Evolutionary conservation across 805 yeast genomes (phyloP), one percentile per base, ranked within the genome.

Genomic region (Ogataea parapolymorpha): DNA sequence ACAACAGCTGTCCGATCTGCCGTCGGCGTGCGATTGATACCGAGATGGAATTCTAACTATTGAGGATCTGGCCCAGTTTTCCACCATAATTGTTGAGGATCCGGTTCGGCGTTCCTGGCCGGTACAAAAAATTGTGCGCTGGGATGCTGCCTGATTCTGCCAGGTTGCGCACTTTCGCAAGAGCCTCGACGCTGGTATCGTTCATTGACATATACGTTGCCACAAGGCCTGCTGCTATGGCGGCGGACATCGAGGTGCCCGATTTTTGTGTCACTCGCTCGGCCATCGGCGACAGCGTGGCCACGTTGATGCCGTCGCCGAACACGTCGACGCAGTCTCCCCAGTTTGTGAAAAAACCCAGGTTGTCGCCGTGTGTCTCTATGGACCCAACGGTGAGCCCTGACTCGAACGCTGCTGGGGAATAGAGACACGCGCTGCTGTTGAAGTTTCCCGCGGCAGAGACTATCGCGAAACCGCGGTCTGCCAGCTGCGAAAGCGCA

Each of bases 1-100:
- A 73, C 46, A 79, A 78, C 48, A 70, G 72, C 14, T 79, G 84
- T 55, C 84, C 84, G 6, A 59, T 78, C 34, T 79, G 84, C 49
- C 62, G 84, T 32, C 60, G 68, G 5, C 63, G 65, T 44, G 79
- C 77, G 6, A 36, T 49, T 22, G 35, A 37, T 23, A 14, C 39
- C 18, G 34, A 39, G 28, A 12, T 35, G 28, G 32, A 38, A 16
- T 35, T 8, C 41, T 35, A 46, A 36, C 42, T 37, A 23, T 45
- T 38, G n/a, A 50, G 35, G 14, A 44, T 31, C 20, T 44, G 45
- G 11, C 47, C 41, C 24, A 49, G 34, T 26, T 41, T 38, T 6
- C 58, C 57, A 12, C 50, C 53, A 24, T 54, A 49, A 32, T 55
- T 53, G 36, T 43, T 39, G 12, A 58, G 38, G 27, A 56, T 46